phyloP scores from a whole-genome alignment of 192 early-diverging fungal species.

The Entomortierella lignicola region DNA sequence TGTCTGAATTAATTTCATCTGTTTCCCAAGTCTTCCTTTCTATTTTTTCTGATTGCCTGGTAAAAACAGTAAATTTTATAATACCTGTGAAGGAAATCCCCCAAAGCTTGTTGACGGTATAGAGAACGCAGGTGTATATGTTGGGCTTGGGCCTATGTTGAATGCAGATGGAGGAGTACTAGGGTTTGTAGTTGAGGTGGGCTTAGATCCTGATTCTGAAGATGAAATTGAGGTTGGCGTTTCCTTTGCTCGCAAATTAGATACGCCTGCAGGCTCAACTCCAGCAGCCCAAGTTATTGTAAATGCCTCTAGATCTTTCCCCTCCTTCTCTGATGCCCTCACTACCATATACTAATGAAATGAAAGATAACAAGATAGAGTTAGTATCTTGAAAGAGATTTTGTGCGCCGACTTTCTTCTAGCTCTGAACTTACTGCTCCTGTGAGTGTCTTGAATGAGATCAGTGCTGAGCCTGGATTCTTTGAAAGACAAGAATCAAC shows the following conservation, averaged over 20 bases:
- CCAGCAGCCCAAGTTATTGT: constrained; percentile 61
- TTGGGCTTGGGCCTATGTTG: constrained; percentile 10
- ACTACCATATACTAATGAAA: constrained; percentile 55
- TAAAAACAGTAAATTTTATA: not conserved
- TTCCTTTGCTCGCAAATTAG: constrained; percentile 39
- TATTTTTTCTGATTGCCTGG: no score
- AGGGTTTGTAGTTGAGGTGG: not conserved
- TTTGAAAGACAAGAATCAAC: constrained; percentile 58
- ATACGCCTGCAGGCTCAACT: constrained; percentile 50
- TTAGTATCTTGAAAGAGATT: no score
- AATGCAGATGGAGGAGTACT: constrained; percentile 15
- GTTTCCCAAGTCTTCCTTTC: not conserved
- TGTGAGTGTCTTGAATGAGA: constrained; percentile 58
- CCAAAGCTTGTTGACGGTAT: constrained; percentile 22
- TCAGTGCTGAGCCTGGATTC: constrained; percentile 55
- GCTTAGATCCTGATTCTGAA: constrained; percentile 4
- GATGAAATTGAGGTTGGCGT: constrained; percentile 7
- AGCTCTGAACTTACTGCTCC: constrained; percentile 62
- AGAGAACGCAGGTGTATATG: constrained; percentile 15
- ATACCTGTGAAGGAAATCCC: constrained; percentile 23
- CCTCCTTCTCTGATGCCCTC: constrained; percentile 46
- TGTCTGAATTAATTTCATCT: not conserved
- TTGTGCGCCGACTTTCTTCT: not conserved
- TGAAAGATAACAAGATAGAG: constrained; percentile 11
- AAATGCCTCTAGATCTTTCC: constrained; percentile 44